Evolutionary conservation across 768 basidiomycete species (phyloP), one percentile per base, ranked within the genome.

Genomic region (Termitomyces sp.): DNA sequence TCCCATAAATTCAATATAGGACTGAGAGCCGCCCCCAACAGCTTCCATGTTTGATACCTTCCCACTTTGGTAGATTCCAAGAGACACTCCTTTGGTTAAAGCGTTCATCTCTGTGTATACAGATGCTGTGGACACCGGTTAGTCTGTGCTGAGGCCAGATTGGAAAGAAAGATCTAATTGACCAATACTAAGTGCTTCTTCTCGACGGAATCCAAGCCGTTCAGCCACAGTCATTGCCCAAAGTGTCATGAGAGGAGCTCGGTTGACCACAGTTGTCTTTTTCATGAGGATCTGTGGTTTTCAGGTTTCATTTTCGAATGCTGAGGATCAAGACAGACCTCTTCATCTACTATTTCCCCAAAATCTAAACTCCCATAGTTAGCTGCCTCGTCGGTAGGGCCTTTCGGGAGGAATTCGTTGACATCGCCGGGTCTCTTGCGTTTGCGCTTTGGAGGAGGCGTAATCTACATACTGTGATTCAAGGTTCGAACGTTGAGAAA

Each of bases 31-130:
- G 53, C 74, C 77, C 55, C 74, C 73, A 8, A 71, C 71, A 3
- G 82, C 83, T 64, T 88, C 87, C 61, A 78, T 77, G 33, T 80
- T 81, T 60, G 76, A 77, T 59, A 80, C 79, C 53, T 80, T 80
- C 30, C 77, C 75, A 63, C 79, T 71, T 53, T 86, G 78, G 67
- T 87, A 87, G 56, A 95, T 81, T 3, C 95, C 94, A 28, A 97
- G 77, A 36, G 88, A 86, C 26, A 93, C 79, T 12, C 93, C 95
- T 70, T 94, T 96, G 32, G 88, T 77, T 41, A 91, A 75, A 0
- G 93, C 93, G 63, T 95, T 96, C 82, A 96, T 84, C 69, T 96
- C 93, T 10, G 95, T 96, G 71, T 94, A 97, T 20, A 88, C 93
- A 50, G 93, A 91, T 5, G 95, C 95, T 94, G 28, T 20, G 7